A percentile compares a stretch with the other conserved stretches of the same genome.
These are phyloP conservation scores for Silene coronaria DNA, from an alignment of 179 eudicot species.

Conservation along the genomic window DNA sequence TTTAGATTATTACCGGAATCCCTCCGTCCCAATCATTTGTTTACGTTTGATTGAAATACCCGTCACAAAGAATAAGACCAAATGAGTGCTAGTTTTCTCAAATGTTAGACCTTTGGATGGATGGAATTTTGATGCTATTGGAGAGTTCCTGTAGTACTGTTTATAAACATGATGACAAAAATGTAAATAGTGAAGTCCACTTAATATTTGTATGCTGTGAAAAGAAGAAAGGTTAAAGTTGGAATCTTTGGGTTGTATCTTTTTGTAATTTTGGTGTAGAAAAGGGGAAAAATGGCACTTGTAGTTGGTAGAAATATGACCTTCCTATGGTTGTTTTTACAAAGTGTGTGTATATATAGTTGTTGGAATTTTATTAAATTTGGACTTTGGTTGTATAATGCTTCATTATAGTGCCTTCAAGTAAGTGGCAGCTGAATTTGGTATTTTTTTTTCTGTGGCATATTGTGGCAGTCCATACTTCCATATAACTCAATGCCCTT, in stretches of 20 bases:
- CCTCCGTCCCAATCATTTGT: too few species aligned
- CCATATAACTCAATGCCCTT: neutral
- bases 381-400: neutral
- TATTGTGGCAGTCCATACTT: neutral
- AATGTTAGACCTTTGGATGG: neutral
- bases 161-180: constrained; percentile 11
- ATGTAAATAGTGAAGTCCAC: neutral
- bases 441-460: neutral
- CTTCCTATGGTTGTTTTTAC: neutral
- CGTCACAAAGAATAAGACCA: too few species aligned
- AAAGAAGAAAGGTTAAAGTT: constrained; percentile 9
- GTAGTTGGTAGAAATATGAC: constrained; percentile 10
- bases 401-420: neutral
- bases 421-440: constrained; percentile 2
- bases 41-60: too few species aligned
- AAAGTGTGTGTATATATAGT: neutral
- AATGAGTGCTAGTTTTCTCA: too few species aligned
- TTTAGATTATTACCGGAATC: neutral
- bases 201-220: neutral
- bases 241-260: neutral
- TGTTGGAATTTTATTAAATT: neutral
- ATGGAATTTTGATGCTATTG: neutral
- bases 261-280: neutral
- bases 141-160: neutral
- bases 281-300: constrained; percentile 5